These are phyloP conservation scores for Tulasnella sp. DNA, from an alignment of 768 basidiomycete genomes.

Conservation along the genomic window DNA sequence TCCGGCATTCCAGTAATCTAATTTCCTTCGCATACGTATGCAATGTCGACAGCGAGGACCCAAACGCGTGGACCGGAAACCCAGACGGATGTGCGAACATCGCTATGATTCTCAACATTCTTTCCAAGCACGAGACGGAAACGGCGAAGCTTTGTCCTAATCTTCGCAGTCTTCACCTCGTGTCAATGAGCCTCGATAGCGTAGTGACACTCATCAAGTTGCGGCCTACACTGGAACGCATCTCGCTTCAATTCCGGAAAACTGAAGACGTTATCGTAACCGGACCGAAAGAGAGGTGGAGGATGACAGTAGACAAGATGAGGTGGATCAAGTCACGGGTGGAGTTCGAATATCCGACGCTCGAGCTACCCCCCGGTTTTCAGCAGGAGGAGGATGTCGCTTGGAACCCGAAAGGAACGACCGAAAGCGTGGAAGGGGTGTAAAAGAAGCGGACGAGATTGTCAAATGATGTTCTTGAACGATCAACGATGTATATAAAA, in stretches of 20 bases:
- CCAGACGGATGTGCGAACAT: not conserved
- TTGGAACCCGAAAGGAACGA: not conserved
- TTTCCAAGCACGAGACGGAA: not conserved
- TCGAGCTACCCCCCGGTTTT: not conserved
- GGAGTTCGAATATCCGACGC: not conserved
- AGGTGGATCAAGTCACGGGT: not conserved
- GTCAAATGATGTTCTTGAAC: not conserved
- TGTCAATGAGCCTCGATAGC: not conserved
- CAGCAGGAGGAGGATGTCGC: not conserved
- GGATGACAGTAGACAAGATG: not conserved
- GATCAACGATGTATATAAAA: not conserved
- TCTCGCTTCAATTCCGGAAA: not conserved
- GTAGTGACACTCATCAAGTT: not conserved
- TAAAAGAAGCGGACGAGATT: not conserved
- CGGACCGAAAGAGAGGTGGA: not conserved
- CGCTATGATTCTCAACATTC: not conserved
- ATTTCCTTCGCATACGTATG: not conserved
- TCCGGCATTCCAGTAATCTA: not conserved
- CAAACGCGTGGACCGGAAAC: not conserved
- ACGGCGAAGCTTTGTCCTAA: not conserved
- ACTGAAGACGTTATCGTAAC: not conserved
- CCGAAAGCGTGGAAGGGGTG: not conserved
- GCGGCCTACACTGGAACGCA: not conserved
- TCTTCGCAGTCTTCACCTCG: not conserved
- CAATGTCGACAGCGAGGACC: not conserved